These are phyloP conservation scores for Elaeis oleifera DNA, from an alignment of 202 grass and related monocot species.

Conservation along the genomic window DNA sequence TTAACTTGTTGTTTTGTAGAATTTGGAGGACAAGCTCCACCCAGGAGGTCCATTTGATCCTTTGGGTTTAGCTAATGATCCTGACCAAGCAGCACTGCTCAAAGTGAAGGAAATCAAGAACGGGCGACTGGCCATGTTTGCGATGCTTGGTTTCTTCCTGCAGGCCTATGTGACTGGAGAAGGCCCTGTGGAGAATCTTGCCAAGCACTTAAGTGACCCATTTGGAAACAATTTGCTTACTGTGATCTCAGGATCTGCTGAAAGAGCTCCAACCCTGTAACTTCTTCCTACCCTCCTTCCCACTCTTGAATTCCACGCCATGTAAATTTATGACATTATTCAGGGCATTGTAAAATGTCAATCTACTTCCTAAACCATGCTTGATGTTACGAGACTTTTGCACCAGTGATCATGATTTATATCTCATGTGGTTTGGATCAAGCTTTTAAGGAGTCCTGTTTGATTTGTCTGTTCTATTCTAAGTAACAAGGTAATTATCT, in stretches of 20 bases:
- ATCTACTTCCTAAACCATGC: background rate
- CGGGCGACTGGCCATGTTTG: constrained; percentile 87
- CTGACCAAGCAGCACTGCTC: constrained; percentile 85
- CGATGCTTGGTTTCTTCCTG: constrained; percentile 95
- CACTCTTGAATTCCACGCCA: constrained; percentile 4
- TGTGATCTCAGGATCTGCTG: constrained; percentile 77
- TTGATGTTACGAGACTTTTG: background rate
- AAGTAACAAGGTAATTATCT: no score
- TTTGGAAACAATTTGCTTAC: constrained; percentile 99
- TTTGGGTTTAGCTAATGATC: constrained; percentile 63
- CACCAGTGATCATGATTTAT: no score
- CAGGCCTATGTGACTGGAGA: constrained; percentile 98
- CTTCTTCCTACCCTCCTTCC: background rate
- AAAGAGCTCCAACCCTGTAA: constrained; percentile 86
- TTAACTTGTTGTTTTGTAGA: constrained; percentile 20
- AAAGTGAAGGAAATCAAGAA: constrained; percentile 99
- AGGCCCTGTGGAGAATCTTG: constrained; percentile 88
- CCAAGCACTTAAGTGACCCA: constrained; percentile 89
- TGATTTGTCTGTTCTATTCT: no score
- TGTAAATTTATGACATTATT: constrained; percentile 13
- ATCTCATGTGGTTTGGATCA: no score
- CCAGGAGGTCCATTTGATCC: constrained; percentile 92
- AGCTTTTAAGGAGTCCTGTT: no score
- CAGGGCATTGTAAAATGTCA: background rate
- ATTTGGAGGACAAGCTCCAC: constrained; percentile 91